Conservation (phyloP, 257 asterid genomes). For the Verbena officinalis region DNA sequence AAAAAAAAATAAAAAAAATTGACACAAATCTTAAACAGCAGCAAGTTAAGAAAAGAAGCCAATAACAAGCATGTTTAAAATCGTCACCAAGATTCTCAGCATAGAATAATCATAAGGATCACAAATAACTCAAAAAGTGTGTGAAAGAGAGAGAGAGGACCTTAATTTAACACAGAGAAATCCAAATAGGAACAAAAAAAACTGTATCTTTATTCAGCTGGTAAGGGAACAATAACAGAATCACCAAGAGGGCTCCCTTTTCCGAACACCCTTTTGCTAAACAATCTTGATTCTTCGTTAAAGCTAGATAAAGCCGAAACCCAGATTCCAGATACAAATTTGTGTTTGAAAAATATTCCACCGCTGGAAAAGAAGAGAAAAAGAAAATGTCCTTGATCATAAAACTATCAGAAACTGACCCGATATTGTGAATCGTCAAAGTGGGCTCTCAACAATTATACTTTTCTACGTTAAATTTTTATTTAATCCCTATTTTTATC, state of each 20-base stretch:
- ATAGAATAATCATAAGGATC: not conserved
- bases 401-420: not conserved
- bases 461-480: not conserved
- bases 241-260: not conserved
- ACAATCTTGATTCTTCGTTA: not conserved
- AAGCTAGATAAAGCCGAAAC: constrained; percentile 17
- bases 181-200: constrained; percentile 8
- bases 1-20: not conserved
- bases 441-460: not conserved
- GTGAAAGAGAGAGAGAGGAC: constrained; percentile 17
- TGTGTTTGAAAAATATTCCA: not conserved
- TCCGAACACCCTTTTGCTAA: constrained; percentile 15
- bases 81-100: not conserved
- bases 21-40: not conserved
- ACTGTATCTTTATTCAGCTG: constrained; percentile 13
- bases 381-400: not conserved
- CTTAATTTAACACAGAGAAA: constrained; percentile 20
- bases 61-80: not conserved
- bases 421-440: constrained; percentile 1
- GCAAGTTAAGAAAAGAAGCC: not conserved
- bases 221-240: constrained; percentile 11
- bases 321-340: constrained; percentile 1
- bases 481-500: too few relatives aligned
- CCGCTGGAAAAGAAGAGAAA: not conserved
- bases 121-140: not conserved